Conservation (phyloP, 2,329 filamentous ascomycete species). For the Colletotrichum noveboracense region DNA sequence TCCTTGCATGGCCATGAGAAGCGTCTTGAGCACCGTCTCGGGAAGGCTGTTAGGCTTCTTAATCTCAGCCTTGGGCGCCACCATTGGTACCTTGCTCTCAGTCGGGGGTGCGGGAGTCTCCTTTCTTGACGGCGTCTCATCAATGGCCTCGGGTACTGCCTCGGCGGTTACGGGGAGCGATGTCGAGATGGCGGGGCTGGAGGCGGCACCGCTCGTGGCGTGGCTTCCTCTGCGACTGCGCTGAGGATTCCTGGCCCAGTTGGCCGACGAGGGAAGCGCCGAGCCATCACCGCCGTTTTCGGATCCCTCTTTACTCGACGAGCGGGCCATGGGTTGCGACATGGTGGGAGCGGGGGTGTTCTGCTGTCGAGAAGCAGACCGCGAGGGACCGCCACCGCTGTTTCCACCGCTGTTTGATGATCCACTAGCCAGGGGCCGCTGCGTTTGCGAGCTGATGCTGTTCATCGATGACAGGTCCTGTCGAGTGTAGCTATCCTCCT, state of each 20-base stretch:
- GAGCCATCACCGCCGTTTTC: slow-evolving; percentile 78
- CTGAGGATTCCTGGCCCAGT: slow-evolving; percentile 80
- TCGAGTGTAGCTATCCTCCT: slow-evolving; percentile 94
- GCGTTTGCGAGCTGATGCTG: slow-evolving; percentile 77
- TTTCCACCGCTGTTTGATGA: slow-evolving; percentile 6
- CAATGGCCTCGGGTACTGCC: slow-evolving; percentile 48
- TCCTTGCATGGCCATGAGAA: slow-evolving; percentile 42
- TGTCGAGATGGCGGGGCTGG: slow-evolving; percentile 78
- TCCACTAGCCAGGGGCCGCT: slow-evolving; percentile 59
- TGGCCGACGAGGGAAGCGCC: slow-evolving; percentile 91
- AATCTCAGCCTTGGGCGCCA: neutral
- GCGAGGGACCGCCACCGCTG: slow-evolving; percentile 55
- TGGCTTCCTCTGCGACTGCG: slow-evolving; percentile 77
- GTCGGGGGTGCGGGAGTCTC: slow-evolving; percentile 28
- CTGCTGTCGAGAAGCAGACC: slow-evolving; percentile 59
- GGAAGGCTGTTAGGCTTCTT: slow-evolving; percentile 12
- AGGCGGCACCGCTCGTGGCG: slow-evolving; percentile 79
- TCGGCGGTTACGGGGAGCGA: slow-evolving; percentile 61
- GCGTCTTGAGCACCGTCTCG: slow-evolving; percentile 32
- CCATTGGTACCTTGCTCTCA: neutral
- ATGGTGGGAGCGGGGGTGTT: slow-evolving; percentile 41
- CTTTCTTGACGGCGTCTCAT: slow-evolving; percentile 37
- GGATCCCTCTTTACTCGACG: slow-evolving; percentile 79
- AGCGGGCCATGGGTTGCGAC: slow-evolving; percentile 73
- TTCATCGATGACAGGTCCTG: slow-evolving; percentile 96